These are phyloP conservation scores for Scedosporium minutisporum DNA, from an alignment of 2,329 filamentous ascomycete species.

Conservation along the genomic window DNA sequence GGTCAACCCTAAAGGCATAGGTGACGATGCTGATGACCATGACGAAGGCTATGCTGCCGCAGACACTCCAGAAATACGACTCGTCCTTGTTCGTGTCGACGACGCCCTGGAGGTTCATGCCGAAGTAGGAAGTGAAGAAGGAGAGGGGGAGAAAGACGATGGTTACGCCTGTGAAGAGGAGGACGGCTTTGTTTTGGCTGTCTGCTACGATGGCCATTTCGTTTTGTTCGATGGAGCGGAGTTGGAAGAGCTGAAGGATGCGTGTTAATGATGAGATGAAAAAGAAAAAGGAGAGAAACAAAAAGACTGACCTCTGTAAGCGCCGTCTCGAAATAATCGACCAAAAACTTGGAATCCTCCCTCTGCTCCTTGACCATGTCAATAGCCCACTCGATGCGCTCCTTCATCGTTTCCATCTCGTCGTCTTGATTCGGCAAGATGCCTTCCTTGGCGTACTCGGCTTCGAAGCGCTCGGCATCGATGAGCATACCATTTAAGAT, in stretches of 20 bases:
- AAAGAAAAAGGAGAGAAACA: background rate
- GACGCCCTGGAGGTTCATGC: conserved; percentile 38
- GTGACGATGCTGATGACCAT: background rate
- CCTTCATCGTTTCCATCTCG: conserved; percentile 40
- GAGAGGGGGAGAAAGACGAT: conserved; percentile 55
- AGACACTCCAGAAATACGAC: background rate
- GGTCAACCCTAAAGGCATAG: background rate
- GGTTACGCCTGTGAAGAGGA: conserved; percentile 56
- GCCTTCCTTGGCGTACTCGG: background rate
- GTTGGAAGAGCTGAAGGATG: conserved; percentile 2
- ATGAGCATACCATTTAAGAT: background rate
- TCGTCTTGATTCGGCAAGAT: conserved; percentile 20
- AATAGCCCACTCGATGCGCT: conserved; percentile 46
- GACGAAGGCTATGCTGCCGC: background rate
- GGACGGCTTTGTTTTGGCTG: conserved; percentile 51
- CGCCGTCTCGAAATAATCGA: conserved; percentile 42
- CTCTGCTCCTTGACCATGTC: conserved; percentile 60
- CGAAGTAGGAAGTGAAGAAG: conserved; percentile 56
- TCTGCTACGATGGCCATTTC: conserved; percentile 46
- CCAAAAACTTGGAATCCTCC: conserved; percentile 54
- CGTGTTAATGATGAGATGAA: background rate
- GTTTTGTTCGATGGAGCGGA: conserved; percentile 7
- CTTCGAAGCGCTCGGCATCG: background rate
- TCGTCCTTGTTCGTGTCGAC: background rate
- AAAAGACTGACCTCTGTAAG: background rate